Evolutionary conservation across 139 green algal species (phyloP).

Genomic region (Diplosphaera chodatii): DNA sequence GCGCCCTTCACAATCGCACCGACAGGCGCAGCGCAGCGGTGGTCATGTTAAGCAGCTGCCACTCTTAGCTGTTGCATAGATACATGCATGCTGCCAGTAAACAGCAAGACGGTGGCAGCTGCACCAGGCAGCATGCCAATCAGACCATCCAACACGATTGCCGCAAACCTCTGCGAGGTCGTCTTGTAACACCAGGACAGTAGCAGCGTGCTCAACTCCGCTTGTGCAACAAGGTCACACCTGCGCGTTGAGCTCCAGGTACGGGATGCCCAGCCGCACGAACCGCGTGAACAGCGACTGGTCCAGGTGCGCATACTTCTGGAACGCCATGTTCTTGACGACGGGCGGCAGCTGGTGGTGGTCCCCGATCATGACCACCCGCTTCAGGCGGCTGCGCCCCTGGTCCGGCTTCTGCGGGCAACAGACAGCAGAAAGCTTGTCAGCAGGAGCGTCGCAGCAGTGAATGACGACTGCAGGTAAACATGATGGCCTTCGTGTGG

Average conservation of each 20-base stretch:
- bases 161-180: no score
- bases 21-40: conserved; percentile 30
- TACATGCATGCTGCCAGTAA: no score
- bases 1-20: no score
- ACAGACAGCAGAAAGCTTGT: neutral
- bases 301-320: conserved; percentile 87
- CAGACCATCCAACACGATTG: no score
- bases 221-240: no score
- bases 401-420: conserved; percentile 29
- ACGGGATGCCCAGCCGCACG: conserved; percentile 88
- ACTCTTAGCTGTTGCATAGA: conserved; percentile 97
- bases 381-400: conserved; percentile 62
- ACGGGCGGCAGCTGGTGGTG: conserved; percentile 98
- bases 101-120: no score
- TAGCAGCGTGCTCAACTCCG: conserved; percentile 86
- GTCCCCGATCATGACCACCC: conserved; percentile 90
- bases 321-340: conserved; percentile 95
- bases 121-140: no score
- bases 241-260: conserved; percentile 92
- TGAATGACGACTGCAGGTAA: no score
- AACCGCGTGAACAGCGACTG: conserved; percentile 96
- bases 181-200: conserved; percentile 72
- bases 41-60: conserved; percentile 79
- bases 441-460: no score
- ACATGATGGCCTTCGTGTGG: neutral